These are phyloP conservation scores for Cytospora schulzeri DNA, from an alignment of 2,329 filamentous ascomycete genomes.

Conservation along the genomic window DNA sequence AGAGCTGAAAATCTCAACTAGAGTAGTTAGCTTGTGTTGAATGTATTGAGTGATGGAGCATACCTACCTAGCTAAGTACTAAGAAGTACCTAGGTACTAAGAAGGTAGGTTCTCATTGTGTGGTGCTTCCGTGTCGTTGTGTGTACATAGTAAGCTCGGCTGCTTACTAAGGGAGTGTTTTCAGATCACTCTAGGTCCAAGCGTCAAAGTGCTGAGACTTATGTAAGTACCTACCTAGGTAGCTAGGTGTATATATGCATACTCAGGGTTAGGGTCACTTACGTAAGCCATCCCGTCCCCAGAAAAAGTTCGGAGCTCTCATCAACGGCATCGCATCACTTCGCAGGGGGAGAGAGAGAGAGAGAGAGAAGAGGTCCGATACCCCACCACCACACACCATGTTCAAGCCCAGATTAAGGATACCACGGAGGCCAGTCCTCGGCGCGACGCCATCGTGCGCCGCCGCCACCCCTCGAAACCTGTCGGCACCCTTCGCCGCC, in stretches of 20 bases:
- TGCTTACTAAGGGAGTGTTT: no score
- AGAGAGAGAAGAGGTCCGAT: slow-evolving; percentile 3
- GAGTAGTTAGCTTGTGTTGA: no score
- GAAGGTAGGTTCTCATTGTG: no score
- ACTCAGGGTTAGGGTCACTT: neutral
- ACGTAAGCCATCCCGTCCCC: slow-evolving; percentile 11
- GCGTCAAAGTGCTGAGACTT: neutral
- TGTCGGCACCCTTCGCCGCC: slow-evolving; percentile 9
- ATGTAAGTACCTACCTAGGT: neutral
- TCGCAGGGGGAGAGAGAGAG: slow-evolving; percentile 13
- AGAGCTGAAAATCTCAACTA: no score
- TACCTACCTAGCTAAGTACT: no score
- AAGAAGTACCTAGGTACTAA: no score
- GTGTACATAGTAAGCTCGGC: no score
- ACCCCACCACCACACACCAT: slow-evolving; percentile 41
- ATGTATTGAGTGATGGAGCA: no score
- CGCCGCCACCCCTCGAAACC: slow-evolving; percentile 28
- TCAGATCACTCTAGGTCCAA: no score
- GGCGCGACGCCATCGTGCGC: slow-evolving; percentile 28
- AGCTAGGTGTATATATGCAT: neutral
- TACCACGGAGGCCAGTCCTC: slow-evolving; percentile 42
- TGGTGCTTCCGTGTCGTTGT: no score
- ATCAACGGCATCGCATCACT: neutral
- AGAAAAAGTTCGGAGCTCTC: slow-evolving; percentile 22
- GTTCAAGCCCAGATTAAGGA: slow-evolving; percentile 58